Conservation (phyloP, 2,329 filamentous ascomycete species). For the Claviceps monticola region DNA sequence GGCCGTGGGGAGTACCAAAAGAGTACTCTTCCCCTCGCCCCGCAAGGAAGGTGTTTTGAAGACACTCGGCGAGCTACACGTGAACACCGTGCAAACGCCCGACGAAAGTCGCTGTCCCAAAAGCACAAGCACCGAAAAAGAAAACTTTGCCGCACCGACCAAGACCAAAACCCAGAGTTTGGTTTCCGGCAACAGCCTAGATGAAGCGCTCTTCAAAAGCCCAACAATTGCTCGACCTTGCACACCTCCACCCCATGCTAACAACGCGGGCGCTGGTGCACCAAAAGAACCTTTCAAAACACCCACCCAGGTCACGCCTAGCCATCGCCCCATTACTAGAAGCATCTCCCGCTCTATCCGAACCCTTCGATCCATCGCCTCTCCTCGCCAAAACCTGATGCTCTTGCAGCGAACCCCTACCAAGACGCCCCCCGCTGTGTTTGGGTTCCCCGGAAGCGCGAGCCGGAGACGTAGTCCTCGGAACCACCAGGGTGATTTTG, state of each 20-base stretch:
- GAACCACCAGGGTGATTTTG: constrained; percentile 23
- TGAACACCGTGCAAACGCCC: constrained; percentile 36
- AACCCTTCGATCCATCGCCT: constrained; percentile 28
- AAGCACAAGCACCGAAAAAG: constrained; percentile 23
- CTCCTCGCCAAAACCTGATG: constrained; percentile 28
- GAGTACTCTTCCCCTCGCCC: constrained; percentile 66
- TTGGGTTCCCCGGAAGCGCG: constrained; percentile 17
- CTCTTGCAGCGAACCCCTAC: constrained; percentile 36
- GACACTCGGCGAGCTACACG: constrained; percentile 42
- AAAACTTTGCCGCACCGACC: constrained; percentile 25
- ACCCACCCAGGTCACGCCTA: constrained; percentile 47
- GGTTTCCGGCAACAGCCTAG: constrained; percentile 40
- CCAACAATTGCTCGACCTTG: constrained; percentile 30
- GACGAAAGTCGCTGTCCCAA: constrained; percentile 18
- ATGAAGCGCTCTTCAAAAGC: constrained; percentile 52
- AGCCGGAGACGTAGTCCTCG: constrained; percentile 30
- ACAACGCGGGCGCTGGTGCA: constrained; percentile 18
- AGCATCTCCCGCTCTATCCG: constrained; percentile 45
- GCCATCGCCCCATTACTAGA: constrained; percentile 45
- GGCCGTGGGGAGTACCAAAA: constrained; percentile 43
- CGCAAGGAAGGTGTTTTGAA: constrained; percentile 50
- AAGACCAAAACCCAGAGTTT: constrained; percentile 9
- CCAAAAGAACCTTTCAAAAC: constrained; percentile 43
- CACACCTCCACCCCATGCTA: constrained; percentile 37
- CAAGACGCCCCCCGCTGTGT: constrained; percentile 23